These are phyloP conservation scores for Aspergillus panamensis DNA, from an alignment of 495 filamentous ascomycete species.

Conservation along the genomic window DNA sequence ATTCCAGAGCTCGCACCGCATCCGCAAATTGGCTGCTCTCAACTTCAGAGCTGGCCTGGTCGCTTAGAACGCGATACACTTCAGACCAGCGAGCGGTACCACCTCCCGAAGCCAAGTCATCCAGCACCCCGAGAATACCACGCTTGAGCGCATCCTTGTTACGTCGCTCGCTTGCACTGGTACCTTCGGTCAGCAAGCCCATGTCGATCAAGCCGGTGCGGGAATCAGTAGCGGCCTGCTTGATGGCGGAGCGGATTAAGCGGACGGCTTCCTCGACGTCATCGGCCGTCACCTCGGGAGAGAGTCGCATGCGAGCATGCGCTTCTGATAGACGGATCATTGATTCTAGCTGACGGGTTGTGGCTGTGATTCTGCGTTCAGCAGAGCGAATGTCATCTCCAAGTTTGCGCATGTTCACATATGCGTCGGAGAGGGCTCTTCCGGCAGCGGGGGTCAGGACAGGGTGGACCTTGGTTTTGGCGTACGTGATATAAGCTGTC, in stretches of 20 bases:
- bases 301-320: constrained; percentile 94
- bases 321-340: constrained; percentile 97
- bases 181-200: constrained; percentile 89
- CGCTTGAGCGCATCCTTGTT: constrained; percentile 81
- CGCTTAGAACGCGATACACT: constrained; percentile 66
- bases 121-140: constrained; percentile 66
- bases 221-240: constrained; percentile 90
- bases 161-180: constrained; percentile 75
- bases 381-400: constrained; percentile 90
- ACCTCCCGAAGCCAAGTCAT: constrained; percentile 63
- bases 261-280: constrained; percentile 92
- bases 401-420: constrained; percentile 93
- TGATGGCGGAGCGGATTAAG: constrained; percentile 89
- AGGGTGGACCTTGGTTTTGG: constrained; percentile 81
- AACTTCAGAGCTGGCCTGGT: constrained; percentile 68
- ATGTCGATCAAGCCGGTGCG: constrained; percentile 94
- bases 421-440: constrained; percentile 74
- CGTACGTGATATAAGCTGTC: constrained; percentile 96
- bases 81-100: constrained; percentile 73
- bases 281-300: constrained; percentile 64
- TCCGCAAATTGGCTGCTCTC: constrained; percentile 79
- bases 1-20: constrained; percentile 72
- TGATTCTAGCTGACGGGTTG: constrained; percentile 89
- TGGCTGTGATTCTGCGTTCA: constrained; percentile 96
- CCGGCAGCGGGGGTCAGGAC: constrained; percentile 72